Evolutionary conservation across 2,329 filamentous ascomycete genomes (phyloP), one percentile per base, ranked within the genome.

Genomic region (Neoscytalidium dimidiatum): DNA sequence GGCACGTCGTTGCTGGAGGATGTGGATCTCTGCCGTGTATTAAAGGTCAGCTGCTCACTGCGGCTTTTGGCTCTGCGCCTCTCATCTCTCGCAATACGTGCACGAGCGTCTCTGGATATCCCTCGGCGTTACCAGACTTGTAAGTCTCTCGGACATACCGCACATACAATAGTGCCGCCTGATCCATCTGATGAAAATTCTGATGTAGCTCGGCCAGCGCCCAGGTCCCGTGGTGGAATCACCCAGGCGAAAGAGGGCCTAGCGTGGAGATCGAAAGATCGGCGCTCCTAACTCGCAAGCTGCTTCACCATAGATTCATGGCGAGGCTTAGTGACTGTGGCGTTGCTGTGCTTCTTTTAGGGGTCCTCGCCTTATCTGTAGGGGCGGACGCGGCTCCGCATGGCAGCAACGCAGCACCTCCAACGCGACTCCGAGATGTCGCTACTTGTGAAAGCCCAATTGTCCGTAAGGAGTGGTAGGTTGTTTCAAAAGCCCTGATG

Each of bases 391-490:
- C 56, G 4, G 56, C 41, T 60, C 56, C 56, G 56, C 28, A 46
- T 14, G 35, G 38, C 19, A 33, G 41, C 26, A 60, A 43, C 23
- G 56, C 56, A 14, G 56, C n/a, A 13, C 17, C 19, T 4, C 48
- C 7, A 1, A n/a, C 28, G 28, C 28, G 21, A 17, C 3, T n/a
- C 7, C 49, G 49, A 31, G 29, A 8, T 19, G 28, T 11, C n/a
- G 52, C 23, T 43, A 41, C 38, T 3, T 60, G 56, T 29, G n/a
- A 33, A 33, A 33, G 56, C 23, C 60, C 60, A 26, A 52, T 63
- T n/a, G 33, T 63, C 9, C 60, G 60, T 6, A 63, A 63, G 38
- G 60, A 63, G 23, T 63, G 60, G 60, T 63, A 33, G 17, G 60
- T 62, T 48, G 19, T 26, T 35, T 48, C 44, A 35, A 23, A 29